phyloP scores from a whole-genome alignment of 148 eudicot genomes.

The Fagopyrum homotropicum region DNA sequence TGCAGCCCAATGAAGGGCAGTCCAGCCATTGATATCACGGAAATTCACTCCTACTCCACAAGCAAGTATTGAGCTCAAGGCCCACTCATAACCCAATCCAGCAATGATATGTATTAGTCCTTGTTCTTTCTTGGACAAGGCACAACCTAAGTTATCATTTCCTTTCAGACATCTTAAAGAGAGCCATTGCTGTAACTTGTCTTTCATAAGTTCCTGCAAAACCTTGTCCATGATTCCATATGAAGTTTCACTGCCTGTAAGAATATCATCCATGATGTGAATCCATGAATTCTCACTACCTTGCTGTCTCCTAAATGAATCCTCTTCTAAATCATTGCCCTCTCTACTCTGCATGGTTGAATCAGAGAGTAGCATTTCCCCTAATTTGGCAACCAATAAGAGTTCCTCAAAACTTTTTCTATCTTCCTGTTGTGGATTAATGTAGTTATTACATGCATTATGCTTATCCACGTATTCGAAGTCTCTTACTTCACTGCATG shows the following conservation, averaged over 20 bases:
- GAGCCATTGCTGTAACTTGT: constrained; percentile 80
- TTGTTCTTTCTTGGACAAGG: constrained; percentile 87
- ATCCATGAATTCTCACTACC: constrained; percentile 51
- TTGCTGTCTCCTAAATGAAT: constrained; percentile 29
- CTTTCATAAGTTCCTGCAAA: constrained; percentile 74
- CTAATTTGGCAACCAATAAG: constrained; percentile 66
- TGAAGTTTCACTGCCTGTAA: constrained; percentile 50
- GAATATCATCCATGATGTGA: constrained; percentile 60
- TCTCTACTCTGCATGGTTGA: constrained; percentile 32
- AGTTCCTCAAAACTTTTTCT: constrained; percentile 61
- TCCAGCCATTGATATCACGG: constrained; percentile 94
- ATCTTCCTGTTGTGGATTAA: constrained; percentile 31
- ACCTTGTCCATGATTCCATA: constrained; percentile 61
- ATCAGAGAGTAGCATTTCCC: constrained; percentile 55
- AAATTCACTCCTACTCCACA: constrained; percentile 78
- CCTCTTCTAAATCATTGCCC: constrained; percentile 25
- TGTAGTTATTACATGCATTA: constrained; percentile 24
- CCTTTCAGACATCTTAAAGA: constrained; percentile 30
- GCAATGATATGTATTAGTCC: constrained; percentile 91
- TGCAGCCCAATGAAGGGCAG: constrained; percentile 99
- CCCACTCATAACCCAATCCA: constrained; percentile 94
- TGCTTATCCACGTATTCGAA: constrained; percentile 64
- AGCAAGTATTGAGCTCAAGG: constrained; percentile 59
- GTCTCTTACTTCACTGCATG: constrained; percentile 91
- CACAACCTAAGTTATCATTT: constrained; percentile 25